Evolutionary conservation across 306 rosid genomes (phyloP).

Genomic region (Dryas octopetala): DNA sequence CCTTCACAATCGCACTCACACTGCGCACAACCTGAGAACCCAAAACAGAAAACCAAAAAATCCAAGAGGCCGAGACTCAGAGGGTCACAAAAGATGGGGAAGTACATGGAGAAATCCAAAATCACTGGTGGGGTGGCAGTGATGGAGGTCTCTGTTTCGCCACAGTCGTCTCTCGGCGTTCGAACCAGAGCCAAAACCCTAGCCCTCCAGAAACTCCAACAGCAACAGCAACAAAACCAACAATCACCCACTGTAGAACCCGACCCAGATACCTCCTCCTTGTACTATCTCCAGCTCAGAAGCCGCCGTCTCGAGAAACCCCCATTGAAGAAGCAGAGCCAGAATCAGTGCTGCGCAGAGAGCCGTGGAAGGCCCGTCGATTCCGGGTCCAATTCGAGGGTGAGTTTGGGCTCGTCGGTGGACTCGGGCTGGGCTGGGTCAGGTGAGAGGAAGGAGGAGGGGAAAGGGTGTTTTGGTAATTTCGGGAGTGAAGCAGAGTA

Average conservation of each 20-base stretch:
- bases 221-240: slow-evolving; percentile 11
- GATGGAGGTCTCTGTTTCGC: slow-evolving; percentile 49
- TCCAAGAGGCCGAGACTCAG: neutral
- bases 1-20: neutral
- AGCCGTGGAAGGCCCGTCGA: slow-evolving; percentile 4
- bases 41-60: neutral
- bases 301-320: slow-evolving; percentile 82
- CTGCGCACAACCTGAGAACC: slow-evolving; percentile 15
- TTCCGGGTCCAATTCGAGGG: slow-evolving; percentile 28
- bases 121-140: slow-evolving; percentile 50
- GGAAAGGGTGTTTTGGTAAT: slow-evolving; percentile 19
- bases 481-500: slow-evolving; percentile 19
- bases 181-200: slow-evolving; percentile 79
- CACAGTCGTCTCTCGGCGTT: slow-evolving; percentile 59
- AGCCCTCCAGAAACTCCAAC: slow-evolving; percentile 55
- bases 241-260: slow-evolving; percentile 8
- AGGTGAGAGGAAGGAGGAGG: slow-evolving; percentile 13
- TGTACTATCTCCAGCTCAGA: slow-evolving; percentile 72
- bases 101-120: slow-evolving; percentile 78
- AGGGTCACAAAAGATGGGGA: slow-evolving; percentile 46
- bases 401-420: slow-evolving; percentile 21
- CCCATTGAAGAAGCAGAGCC: slow-evolving; percentile 18
- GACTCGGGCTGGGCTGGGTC: slow-evolving; percentile 28
- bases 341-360: slow-evolving; percentile 21
- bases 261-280: slow-evolving; percentile 34